Base-by-base conservation (phyloP, 2,329 filamentous ascomycete genomes). In the Cadophora malorum region DNA sequence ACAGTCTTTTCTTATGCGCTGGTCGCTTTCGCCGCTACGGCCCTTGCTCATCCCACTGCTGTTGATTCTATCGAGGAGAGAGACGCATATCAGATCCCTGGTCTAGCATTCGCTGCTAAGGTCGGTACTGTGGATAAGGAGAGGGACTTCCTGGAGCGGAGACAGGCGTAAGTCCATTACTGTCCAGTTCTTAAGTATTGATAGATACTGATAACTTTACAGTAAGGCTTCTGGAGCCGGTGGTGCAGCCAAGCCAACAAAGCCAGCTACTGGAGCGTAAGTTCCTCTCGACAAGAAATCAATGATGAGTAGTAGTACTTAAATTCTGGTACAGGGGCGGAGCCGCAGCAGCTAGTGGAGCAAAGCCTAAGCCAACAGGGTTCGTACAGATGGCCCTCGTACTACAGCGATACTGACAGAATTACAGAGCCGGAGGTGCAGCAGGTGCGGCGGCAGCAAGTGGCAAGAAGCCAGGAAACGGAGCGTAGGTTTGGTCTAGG, bases 1-100 rank as follows among this genome's bases (percentile, higher is more conserved):
- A 69, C 65, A 10, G 35, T 73, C 64, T 65, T 71, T 67, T 67
- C 67, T 33, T 68, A 67, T 23, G 71, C 70, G 66, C 68, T 71
- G 66, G 71, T 67, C 70, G 70, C 71, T 47, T 59, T 72, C 45
- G 67, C 65, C 33, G 14, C 65, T 25, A 69, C 65, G 19, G 66
- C 56, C 12, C 35, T 64, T 38, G 66, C 71, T 41, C 55, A 66
- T 35, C 69, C 71, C 28, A 23, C 69, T 8, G 65, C 56, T 8
- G 33, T 55, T 3, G 67, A 58, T 21, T 41, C 23, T 25, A 12
- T 69, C 4, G 67, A 69, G 60, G 45, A 50, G 58, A 63, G 67
- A 64, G 59, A 63, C 25, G 53, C 62, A 25, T 59, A 59, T 38
- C 50, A 45, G 56, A 33, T 50, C 10, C 50, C 50, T 28, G 55